Evolutionary conservation across 129 eudicot genomes (phyloP).

Genomic region (Ambrosia artemisiifolia): DNA sequence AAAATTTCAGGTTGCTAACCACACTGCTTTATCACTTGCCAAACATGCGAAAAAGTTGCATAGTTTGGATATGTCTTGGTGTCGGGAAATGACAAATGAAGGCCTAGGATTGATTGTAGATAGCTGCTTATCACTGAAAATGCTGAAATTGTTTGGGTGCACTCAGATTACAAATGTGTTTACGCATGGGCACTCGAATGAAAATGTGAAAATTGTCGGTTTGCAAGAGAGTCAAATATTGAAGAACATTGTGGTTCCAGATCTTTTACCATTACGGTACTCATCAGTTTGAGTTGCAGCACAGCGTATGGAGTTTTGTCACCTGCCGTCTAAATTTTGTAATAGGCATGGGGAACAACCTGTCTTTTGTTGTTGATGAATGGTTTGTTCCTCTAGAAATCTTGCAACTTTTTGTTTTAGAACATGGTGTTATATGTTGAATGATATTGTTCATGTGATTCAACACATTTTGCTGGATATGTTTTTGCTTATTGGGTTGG

Average conservation of each 20-base stretch:
- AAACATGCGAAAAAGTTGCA: constrained; percentile 50
- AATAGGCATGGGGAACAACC: background rate
- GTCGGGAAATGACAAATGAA: constrained; percentile 74
- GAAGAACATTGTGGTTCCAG: constrained; percentile 53
- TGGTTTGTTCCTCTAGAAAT: background rate
- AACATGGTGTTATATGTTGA: constrained; percentile 2
- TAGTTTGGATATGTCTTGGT: constrained; percentile 79
- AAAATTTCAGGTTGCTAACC: constrained; percentile 46
- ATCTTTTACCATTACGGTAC: constrained; percentile 47
- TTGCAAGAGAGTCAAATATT: constrained; percentile 56
- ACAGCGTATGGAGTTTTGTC: background rate
- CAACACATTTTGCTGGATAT: background rate
- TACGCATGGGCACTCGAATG: constrained; percentile 71
- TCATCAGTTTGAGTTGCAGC: constrained; percentile 35
- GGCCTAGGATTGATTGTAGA: constrained; percentile 91
- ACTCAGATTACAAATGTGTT: constrained; percentile 75
- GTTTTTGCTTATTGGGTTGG: background rate
- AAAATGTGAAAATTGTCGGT: constrained; percentile 54
- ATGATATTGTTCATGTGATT: background rate
- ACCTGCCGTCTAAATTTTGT: background rate
- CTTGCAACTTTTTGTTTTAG: background rate
- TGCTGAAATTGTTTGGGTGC: constrained; percentile 86
- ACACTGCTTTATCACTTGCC: constrained; percentile 78
- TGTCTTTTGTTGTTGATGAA: background rate
- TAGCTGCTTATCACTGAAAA: constrained; percentile 56